Evolutionary conservation across 164 flowering plant genomes (phyloP), one percentile per base, ranked within the genome.

Genomic region (Santalum album): DNA sequence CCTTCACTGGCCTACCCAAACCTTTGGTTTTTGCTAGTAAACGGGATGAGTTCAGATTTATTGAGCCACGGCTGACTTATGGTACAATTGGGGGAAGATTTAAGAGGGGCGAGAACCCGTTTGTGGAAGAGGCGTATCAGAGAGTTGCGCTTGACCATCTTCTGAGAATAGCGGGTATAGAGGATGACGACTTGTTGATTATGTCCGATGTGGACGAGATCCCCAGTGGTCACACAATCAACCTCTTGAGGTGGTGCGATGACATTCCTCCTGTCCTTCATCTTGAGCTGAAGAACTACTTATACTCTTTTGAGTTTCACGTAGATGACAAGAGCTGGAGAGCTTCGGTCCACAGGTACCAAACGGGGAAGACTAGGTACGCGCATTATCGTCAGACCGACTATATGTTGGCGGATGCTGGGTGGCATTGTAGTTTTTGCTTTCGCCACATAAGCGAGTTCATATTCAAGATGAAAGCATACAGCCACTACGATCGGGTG

Each of bases 341-440:
- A 58, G 95, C 97, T 25, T 87, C 95, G 0, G 69, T 87, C 14
- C 97, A 90, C 55, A 60, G 69, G 57, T 90, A 90, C 59, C 56
- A 75, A 63, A 42, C 64, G 2, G 95, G 88, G 24, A 77, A 83
- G 63, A 90, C 97, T 20, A 74, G 88, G 57, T 90, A 90, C 66
- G 88, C 86, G 0, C 97, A 90, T 55, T 90, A 67, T 51, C 76
- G 97, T 6, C 97, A 87, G 62, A 68, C 83, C 0, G 87, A 90
- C 27, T 45, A 69, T 16, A 22, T 90, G 49, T 69, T 90, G 56
- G 65, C 97, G 12, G 95, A 90, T 71, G 57, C 97, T 1, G 97
- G 97, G 22, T 90, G 97, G 97, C 97, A 90, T 65, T 90, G 97
- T 55, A 90, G 97, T 75, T 90, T 90, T 61, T 90, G 97, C 69